Evolutionary conservation across 108 stramenopile species (phyloP), one percentile per base, ranked within the genome.

Genomic region (Nitzschia sp.): DNA sequence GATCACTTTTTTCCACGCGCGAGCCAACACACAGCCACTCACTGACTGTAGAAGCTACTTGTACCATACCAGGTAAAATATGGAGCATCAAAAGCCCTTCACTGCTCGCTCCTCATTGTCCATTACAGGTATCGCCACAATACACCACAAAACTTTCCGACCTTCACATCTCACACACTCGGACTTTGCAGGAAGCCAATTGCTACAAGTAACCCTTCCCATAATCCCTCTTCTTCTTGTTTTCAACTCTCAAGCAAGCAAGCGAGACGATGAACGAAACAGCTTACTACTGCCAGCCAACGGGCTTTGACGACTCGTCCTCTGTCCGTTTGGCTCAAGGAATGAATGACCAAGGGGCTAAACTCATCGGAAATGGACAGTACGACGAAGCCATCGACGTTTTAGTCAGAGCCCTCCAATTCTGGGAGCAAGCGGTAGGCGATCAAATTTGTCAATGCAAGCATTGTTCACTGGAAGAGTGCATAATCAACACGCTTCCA

Each of bases 301-400:
- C 1, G 31, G 17, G 33, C 13, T 31, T 17, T 3, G 32, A 58
- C 13, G n/a, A n/a, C n/a, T n/a, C n/a, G n/a, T 58, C 33, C n/a
- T 58, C 56, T 16, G 32, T 34, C 4, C 35, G 22, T 21, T 29
- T 67, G 45, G 53, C 66, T 36, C 53, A 67, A 2, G 6, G 31
- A 1, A 22, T 67, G 17, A 67, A 67, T 21, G 47, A 67, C 34
- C 29, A 41, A 55, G 66, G 53, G 3, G 66, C 47, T 11, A 36
- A 27, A 2, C 36, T 55, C 22, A n/a, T 67, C 5, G 22, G 34
- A 17, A 15, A 9, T 13, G 66, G 66, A 23, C 22, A 55, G 5
- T 67, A 41, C 32, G 53, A 55, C 1, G 22, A 67, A 26, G 66
- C 66, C 52, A 67, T 55, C 34, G 23, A 35, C 1, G 6, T 27